A percentile compares a stretch with the other conserved stretches of the same genome.
These are phyloP conservation scores for Pseudisothecium myosuroides DNA, from an alignment of 225 moss, liverwort and hornwort species.

Conservation along the genomic window DNA sequence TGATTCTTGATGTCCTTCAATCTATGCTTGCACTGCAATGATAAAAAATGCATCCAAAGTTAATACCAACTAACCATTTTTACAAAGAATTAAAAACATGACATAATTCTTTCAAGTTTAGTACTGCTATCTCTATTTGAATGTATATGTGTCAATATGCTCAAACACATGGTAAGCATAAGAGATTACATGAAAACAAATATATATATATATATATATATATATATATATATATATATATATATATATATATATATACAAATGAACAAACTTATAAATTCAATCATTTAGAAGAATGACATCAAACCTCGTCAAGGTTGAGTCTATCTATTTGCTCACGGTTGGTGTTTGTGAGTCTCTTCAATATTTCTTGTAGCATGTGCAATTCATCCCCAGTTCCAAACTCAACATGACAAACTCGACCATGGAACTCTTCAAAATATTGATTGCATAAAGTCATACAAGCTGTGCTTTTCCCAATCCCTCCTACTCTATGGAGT, in stretches of 20 bases:
- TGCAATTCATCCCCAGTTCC: not conserved
- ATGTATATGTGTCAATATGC: no score
- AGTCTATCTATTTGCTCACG: fast-evolving
- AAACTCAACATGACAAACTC: not conserved
- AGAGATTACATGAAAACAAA: not conserved
- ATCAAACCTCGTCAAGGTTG: fast-evolving
- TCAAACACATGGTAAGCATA: fast-evolving
- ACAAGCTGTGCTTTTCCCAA: not conserved
- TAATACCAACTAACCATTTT: fast-evolving
- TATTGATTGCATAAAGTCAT: not conserved
- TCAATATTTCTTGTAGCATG: not conserved
- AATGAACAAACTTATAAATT: no score
- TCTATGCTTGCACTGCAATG: not conserved
- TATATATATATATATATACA: no score
- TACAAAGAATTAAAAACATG: not conserved
- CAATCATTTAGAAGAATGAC: no score
- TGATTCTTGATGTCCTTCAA: not conserved
- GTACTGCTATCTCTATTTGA: not conserved
- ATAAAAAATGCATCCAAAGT: not conserved
- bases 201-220: no score
- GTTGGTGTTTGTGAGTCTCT: fast-evolving
- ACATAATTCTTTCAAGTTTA: not conserved
- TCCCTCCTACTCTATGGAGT: not conserved
- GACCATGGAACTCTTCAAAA: not conserved
- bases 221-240: no score